phyloP scores from a whole-genome alignment of 495 filamentous ascomycete species.

The Penicillium verhagenii region DNA sequence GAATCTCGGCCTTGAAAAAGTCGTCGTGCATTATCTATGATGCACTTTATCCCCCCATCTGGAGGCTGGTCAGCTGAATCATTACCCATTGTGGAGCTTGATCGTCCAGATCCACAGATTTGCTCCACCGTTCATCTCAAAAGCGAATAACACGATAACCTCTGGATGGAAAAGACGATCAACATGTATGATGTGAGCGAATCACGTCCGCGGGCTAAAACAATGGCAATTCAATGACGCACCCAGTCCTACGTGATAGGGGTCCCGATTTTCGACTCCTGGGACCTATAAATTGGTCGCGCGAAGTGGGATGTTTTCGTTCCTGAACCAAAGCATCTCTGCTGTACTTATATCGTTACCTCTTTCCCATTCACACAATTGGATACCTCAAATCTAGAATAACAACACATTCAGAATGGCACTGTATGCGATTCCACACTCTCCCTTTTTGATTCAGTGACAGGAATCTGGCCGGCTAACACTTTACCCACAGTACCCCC shows the following conservation, averaged over 20 bases:
- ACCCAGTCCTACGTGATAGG: not conserved
- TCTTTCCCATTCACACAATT: not conserved
- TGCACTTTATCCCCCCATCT: not conserved
- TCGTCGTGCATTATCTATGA: too few relatives aligned
- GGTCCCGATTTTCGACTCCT: not conserved
- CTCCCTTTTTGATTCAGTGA: too few relatives aligned
- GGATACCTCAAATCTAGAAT: too few relatives aligned
- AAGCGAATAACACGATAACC: not conserved
- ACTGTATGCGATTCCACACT: too few relatives aligned
- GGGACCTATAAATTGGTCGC: not conserved
- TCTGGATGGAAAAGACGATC: not conserved
- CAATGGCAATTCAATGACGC: not conserved
- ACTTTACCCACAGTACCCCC: conserved; percentile 5
- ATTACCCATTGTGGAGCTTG: not conserved
- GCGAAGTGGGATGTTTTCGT: conserved; percentile 1
- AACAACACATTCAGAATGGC: not conserved
- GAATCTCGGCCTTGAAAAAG: too few relatives aligned
- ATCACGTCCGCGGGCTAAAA: not conserved
- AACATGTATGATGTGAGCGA: not conserved
- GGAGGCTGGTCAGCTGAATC: not conserved
- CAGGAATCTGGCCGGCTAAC: not conserved
- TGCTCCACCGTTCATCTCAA: not conserved
- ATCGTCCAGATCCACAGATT: not conserved
- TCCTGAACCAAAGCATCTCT: not conserved
- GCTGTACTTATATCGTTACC: not conserved